Evolutionary conservation across 495 filamentous ascomycete genomes (phyloP).

Genomic region (Penicillium diatomitis): DNA sequence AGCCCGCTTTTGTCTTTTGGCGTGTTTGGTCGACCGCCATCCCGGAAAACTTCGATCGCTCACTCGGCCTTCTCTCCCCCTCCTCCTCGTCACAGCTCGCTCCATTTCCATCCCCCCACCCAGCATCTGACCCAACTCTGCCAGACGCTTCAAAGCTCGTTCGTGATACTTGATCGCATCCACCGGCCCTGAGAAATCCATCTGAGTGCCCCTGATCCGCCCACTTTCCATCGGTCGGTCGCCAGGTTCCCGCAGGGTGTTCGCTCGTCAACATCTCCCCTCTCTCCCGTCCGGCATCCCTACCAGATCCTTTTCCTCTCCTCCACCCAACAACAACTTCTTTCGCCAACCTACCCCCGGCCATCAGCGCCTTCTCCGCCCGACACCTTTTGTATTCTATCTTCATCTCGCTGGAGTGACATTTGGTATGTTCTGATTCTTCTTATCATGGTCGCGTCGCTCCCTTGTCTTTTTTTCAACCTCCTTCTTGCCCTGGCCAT

Average conservation of each 20-base stretch:
- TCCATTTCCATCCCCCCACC: slow-evolving; percentile 7
- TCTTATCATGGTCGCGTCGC: not conserved
- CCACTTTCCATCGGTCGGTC: not conserved
- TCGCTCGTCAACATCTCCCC: slow-evolving; percentile 1
- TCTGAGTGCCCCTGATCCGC: not conserved
- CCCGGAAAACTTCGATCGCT: slow-evolving; percentile 14
- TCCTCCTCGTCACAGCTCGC: slow-evolving; percentile 5
- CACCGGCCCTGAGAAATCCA: no score
- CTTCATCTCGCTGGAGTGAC: slow-evolving; percentile 10
- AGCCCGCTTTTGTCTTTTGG: not conserved
- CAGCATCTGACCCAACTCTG: not conserved
- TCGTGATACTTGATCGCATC: no score
- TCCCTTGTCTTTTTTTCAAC: no score
- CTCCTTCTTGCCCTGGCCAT: not conserved
- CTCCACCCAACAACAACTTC: slow-evolving; percentile 1
- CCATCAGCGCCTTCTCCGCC: not conserved
- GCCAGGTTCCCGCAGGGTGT: slow-evolving; percentile 4
- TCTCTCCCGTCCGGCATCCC: slow-evolving; percentile 16
- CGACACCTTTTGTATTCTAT: slow-evolving; percentile 6
- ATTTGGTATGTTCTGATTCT: slow-evolving; percentile 15
- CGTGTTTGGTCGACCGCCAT: not conserved
- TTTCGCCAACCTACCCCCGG: slow-evolving; percentile 1
- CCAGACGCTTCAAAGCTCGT: no score
- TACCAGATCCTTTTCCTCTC: slow-evolving; percentile 15
- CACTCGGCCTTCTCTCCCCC: slow-evolving; percentile 7